These are phyloP conservation scores for Pythium scleroteichum DNA, from an alignment of 352 stramenopile genomes.

Conservation along the genomic window DNA sequence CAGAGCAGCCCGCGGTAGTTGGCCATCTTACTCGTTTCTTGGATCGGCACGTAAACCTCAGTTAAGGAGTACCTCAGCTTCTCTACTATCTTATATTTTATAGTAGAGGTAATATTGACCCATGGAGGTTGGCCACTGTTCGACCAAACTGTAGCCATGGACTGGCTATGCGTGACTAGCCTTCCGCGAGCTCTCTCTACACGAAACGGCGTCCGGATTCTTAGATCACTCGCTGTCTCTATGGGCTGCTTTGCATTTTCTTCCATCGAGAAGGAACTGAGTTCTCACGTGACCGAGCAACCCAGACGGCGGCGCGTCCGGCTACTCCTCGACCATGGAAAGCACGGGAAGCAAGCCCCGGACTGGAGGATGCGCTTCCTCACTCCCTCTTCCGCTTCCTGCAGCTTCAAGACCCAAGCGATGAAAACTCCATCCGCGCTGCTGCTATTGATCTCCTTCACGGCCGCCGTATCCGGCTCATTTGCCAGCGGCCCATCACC, in stretches of 20 bases:
- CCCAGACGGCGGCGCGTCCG: too few species aligned
- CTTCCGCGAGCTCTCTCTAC: background rate
- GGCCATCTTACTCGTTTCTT: slow-evolving; percentile 22
- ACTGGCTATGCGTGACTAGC: slow-evolving; percentile 2
- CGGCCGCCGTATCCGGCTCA: background rate
- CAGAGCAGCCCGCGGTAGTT: slow-evolving; percentile 61
- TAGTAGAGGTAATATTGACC: too few species aligned
- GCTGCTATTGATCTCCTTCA: background rate
- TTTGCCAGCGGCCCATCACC: background rate
- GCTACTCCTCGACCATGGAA: too few species aligned
- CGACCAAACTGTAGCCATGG: slow-evolving; percentile 8
- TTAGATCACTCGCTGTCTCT: background rate
- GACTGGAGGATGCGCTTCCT: background rate
- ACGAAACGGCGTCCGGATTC: background rate
- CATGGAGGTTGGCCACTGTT: too few species aligned
- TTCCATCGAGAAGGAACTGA: too few species aligned
- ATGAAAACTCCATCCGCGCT: background rate
- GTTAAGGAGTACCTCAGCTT: background rate
- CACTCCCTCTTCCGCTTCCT: background rate
- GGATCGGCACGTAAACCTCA: slow-evolving; percentile 5
- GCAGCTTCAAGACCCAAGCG: background rate
- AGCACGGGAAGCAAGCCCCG: background rate
- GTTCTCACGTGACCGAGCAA: too few species aligned
- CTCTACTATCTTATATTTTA: slow-evolving; percentile 5
- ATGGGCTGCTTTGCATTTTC: background rate